These are phyloP conservation scores for Colletotrichum spinosum DNA, from an alignment of 2,329 filamentous ascomycete species.

Conservation along the genomic window DNA sequence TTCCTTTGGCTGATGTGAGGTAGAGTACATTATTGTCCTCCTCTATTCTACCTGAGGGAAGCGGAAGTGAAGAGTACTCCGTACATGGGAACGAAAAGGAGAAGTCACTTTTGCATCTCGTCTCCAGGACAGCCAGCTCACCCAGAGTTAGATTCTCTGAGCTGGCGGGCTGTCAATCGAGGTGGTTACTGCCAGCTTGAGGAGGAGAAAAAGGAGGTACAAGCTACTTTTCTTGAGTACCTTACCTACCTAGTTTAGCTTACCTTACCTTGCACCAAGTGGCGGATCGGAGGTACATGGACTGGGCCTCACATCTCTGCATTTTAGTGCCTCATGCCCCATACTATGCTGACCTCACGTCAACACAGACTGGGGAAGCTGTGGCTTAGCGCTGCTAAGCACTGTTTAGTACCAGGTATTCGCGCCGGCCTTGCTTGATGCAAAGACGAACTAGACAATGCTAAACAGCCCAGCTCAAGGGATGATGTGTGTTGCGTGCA, in stretches of 20 bases:
- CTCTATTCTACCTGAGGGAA: not conserved
- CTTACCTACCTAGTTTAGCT: too few relatives aligned
- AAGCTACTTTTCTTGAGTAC: too few relatives aligned
- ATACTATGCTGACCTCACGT: slow-evolving; percentile 29
- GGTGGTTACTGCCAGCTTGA: too few relatives aligned
- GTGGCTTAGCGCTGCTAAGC: slow-evolving; percentile 36
- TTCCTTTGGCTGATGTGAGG: not conserved
- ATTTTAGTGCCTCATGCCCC: not conserved
- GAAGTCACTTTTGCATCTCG: slow-evolving; percentile 32
- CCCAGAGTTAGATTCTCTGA: not conserved
- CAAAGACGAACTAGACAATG: slow-evolving; percentile 32
- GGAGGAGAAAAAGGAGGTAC: too few relatives aligned
- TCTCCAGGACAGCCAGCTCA: not conserved
- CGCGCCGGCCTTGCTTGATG: slow-evolving; percentile 19
- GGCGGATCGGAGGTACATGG: too few relatives aligned
- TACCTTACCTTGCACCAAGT: too few relatives aligned
- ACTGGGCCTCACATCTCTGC: too few relatives aligned
- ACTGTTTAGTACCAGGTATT: slow-evolving; percentile 20
- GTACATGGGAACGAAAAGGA: slow-evolving; percentile 26
- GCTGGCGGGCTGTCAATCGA: not conserved
- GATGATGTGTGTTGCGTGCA: not conserved
- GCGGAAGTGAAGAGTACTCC: not conserved
- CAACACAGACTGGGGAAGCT: slow-evolving; percentile 33
- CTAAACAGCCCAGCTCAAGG: slow-evolving; percentile 4
- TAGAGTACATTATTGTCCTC: not conserved